phyloP scores from a whole-genome alignment of 2,329 filamentous ascomycete genomes.

The Colletotrichum noveboracense region DNA sequence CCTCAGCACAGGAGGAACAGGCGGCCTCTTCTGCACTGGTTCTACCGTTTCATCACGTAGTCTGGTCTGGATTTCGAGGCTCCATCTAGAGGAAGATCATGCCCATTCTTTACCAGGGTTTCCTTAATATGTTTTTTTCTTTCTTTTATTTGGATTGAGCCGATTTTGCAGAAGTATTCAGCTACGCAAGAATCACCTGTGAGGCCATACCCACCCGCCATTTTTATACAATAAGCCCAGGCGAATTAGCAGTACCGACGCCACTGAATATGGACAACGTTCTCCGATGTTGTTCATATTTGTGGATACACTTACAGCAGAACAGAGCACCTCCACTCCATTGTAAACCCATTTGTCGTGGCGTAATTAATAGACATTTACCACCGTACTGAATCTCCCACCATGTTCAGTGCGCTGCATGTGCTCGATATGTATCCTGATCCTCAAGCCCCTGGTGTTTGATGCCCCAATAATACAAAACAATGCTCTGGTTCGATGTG shows the following conservation, averaged over 20 bases:
- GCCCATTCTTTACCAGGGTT: background rate
- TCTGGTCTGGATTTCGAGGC: background rate
- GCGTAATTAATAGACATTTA: background rate
- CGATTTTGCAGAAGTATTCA: background rate
- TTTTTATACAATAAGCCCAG: background rate
- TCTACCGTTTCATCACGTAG: no score
- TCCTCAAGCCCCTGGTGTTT: background rate
- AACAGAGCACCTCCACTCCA: background rate
- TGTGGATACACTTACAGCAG: background rate
- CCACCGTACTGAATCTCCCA: background rate
- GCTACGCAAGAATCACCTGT: background rate
- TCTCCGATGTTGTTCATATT: background rate
- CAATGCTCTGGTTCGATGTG: background rate
- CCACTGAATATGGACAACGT: background rate
- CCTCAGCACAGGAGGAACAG: no score
- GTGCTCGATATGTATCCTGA: background rate
- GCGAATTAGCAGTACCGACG: background rate
- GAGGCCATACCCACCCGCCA: background rate
- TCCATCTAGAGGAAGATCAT: background rate
- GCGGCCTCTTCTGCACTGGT: background rate
- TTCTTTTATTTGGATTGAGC: background rate
- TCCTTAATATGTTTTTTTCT: background rate
- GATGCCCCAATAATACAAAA: background rate
- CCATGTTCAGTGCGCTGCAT: background rate
- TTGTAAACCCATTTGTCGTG: background rate